A percentile compares a stretch with the other conserved stretches of the same genome.
Evolutionary conservation across 1,284 basidiomycete genomes (phyloP).

Genomic region (Cryptococcus deneoformans): DNA sequence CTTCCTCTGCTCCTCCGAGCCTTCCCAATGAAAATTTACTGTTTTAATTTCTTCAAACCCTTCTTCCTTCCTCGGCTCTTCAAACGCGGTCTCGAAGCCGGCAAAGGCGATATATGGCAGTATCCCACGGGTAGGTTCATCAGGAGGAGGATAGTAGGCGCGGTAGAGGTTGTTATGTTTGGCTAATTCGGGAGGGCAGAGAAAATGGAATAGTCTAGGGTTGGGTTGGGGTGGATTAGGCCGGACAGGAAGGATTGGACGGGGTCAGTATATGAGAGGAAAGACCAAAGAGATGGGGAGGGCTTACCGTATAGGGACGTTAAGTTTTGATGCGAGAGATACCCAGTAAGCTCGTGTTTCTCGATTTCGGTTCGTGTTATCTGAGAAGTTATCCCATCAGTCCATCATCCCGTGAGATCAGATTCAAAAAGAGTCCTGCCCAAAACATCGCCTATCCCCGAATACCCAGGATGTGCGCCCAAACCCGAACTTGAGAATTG

Average conservation of each 20-base stretch:
- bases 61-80: constrained; percentile 64
- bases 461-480: too few relatives aligned
- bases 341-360: constrained; percentile 68
- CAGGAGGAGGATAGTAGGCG: constrained; percentile 53
- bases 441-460: too few relatives aligned
- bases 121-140: constrained; percentile 53
- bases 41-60: constrained; percentile 72
- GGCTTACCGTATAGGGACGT: constrained; percentile 59
- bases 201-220: constrained; percentile 69
- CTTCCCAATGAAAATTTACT: constrained; percentile 76
- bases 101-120: constrained; percentile 65
- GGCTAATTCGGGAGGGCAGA: constrained; percentile 68
- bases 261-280: neutral
- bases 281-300: neutral
- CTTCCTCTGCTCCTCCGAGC: constrained; percentile 63
- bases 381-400: constrained; percentile 51
- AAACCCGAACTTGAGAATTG: neutral
- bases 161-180: constrained; percentile 90
- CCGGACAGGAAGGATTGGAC: neutral
- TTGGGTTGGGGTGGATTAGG: neutral
- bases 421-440: neutral
- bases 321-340: constrained; percentile 59
- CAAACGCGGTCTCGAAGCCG: constrained; percentile 60
- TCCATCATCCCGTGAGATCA: neutral
- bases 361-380: constrained; percentile 79